Evolutionary conservation across 2,329 filamentous ascomycete species (phyloP).

Genomic region (Diaporthe ilicicola): DNA sequence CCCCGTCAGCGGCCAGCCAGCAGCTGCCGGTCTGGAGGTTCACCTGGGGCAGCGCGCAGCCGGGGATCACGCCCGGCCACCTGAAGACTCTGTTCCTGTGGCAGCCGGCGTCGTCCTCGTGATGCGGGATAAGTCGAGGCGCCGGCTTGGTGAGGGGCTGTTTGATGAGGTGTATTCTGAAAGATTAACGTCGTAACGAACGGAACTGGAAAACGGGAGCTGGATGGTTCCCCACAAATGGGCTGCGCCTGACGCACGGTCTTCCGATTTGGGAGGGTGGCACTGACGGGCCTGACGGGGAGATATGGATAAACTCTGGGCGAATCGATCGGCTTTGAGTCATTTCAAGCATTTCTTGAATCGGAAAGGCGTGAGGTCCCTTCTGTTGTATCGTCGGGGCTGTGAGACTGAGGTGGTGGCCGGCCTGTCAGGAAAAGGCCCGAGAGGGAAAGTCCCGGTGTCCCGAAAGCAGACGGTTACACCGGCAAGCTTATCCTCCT

Average conservation of each 20-base stretch:
- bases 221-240: slow-evolving; percentile 6
- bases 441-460: too few relatives aligned
- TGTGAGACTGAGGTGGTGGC: neutral
- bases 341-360: neutral
- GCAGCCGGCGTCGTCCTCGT: slow-evolving; percentile 18
- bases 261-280: neutral
- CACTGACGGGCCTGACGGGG: neutral
- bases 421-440: neutral
- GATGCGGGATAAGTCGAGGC: neutral
- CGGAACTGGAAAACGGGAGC: neutral
- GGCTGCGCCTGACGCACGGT: neutral
- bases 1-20: neutral
- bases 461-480: too few relatives aligned
- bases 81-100: slow-evolving; percentile 25
- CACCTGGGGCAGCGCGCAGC: slow-evolving; percentile 20
- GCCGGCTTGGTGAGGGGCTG: neutral
- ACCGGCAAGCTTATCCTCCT: neutral
- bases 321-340: neutral
- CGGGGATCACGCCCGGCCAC: slow-evolving; percentile 23
- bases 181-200: neutral
- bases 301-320: neutral
- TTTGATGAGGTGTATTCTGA: neutral
- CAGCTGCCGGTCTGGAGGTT: slow-evolving; percentile 23
- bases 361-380: neutral
- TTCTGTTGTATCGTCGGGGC: neutral